Evolutionary conservation across 148 eudicot genomes (phyloP), one percentile per base, ranked within the genome.

Genomic region (Rhododendron mucronatum): DNA sequence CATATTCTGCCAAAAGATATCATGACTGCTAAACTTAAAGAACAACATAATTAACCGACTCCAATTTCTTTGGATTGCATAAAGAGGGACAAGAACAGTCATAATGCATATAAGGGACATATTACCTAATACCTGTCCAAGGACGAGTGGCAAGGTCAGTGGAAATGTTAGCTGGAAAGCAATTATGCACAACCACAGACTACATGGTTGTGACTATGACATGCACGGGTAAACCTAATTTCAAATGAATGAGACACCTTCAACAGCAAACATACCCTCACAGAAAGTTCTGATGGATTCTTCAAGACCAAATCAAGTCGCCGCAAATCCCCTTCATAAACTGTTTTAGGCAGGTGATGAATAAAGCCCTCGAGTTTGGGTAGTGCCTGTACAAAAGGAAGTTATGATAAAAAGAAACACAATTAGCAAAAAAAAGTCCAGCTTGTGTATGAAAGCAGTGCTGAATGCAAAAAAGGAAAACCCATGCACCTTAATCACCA

Each of bases 341-440:
- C 91, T 91, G 93, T 90, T 86, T 84, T 88, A 18, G 98, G 98
- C 75, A 95, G 86, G 84, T 96, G 85, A 20, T 80, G 89, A 82
- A 97, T 89, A 88, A 88, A 82, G 69, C 98, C 98, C 89, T 95
- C 96, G 86, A 97, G 94, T 92, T 94, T 93, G 78, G 99, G 98
- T 75, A 93, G 84, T 82, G 91, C 89, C 99, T 97, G 93, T 79
- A 91, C 61, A 90, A 53, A 82, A 81, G 79, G 79, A 85, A 82
- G 59, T 78, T 75, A 53, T 41, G 76, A 65, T 35, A 82, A 84
- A 48, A 16, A 33, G 75, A 16, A 71, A 73, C 82, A 21, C 5
- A 28, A 86, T 26, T 35, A 39, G 28, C 20, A 20, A 33, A 71
- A 44, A 80, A 50, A 5, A 9, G n/a, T 55, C 55, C 47, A 47